phyloP scores from a whole-genome alignment of 169 alveolate genomes.

The Pseudocohnilembus persalinus region DNA sequence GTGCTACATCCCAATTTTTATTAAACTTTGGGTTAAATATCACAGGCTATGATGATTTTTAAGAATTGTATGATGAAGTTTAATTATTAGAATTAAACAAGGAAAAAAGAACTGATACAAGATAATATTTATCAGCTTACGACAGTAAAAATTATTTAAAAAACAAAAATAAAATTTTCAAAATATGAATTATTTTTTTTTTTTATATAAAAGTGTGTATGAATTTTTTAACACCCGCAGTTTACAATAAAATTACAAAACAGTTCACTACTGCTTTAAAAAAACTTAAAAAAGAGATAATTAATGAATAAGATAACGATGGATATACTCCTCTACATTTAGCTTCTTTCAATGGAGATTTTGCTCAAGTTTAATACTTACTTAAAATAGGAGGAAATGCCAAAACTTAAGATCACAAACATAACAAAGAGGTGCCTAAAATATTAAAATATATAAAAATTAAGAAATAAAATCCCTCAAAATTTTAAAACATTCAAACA shows the following conservation, averaged over 20 bases:
- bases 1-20: slow-evolving; percentile 53
- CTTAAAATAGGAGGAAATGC: slow-evolving; percentile 58
- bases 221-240: slow-evolving; percentile 43
- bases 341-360: slow-evolving; percentile 77
- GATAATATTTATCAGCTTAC: slow-evolving; percentile 50
- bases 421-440: slow-evolving; percentile 14
- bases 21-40: slow-evolving; percentile 57
- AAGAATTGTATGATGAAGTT: slow-evolving; percentile 58
- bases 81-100: slow-evolving; percentile 60
- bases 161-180: background rate
- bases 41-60: slow-evolving; percentile 59
- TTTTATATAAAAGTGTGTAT: slow-evolving; percentile 51
- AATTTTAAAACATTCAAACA: too few relatives aligned
- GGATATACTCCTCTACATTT: slow-evolving; percentile 81
- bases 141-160: slow-evolving; percentile 11
- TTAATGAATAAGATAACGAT: slow-evolving; percentile 68
- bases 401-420: slow-evolving; percentile 26
- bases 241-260: slow-evolving; percentile 35
- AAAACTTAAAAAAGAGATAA: slow-evolving; percentile 51
- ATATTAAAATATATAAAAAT: too few relatives aligned
- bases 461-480: background rate
- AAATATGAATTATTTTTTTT: background rate
- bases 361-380: slow-evolving; percentile 50
- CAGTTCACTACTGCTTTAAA: slow-evolving; percentile 49
- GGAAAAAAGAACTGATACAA: slow-evolving; percentile 69